Conservation (phyloP, 2,329 filamentous ascomycete genomes). For the Botrytis squamosa region DNA sequence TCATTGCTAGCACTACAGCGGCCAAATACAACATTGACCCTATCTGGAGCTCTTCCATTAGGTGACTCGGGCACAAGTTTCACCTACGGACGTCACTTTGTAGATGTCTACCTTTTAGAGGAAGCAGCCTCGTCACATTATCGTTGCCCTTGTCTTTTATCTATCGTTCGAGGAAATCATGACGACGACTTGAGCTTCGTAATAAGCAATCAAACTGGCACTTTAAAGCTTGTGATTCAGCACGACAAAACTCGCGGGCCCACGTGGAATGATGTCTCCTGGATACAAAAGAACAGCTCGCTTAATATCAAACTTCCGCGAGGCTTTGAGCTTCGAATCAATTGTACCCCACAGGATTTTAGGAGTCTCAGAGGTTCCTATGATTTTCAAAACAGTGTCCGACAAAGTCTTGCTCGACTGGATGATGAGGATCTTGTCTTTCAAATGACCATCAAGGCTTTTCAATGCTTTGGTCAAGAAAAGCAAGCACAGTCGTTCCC, state of each 20-base stretch:
- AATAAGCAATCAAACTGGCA: conserved; percentile 75
- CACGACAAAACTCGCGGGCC: conserved; percentile 65
- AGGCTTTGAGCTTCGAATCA: conserved; percentile 70
- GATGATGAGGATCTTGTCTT: conserved; percentile 70
- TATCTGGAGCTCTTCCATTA: conserved; percentile 69
- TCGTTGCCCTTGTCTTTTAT: conserved; percentile 71
- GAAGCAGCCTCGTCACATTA: conserved; percentile 66
- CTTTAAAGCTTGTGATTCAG: conserved; percentile 73
- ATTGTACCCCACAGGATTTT: conserved; percentile 75
- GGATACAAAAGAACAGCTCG: conserved; percentile 66
- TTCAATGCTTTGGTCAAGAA: conserved; percentile 77
- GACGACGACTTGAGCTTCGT: conserved; percentile 70
- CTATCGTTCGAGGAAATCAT: conserved; percentile 67
- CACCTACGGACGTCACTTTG: conserved; percentile 75
- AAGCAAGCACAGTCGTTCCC: conserved; percentile 72
- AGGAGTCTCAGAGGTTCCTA: conserved; percentile 78
- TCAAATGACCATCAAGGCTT: conserved; percentile 66
- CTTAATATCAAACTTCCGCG: conserved; percentile 71
- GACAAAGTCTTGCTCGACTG: conserved; percentile 66
- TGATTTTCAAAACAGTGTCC: conserved; percentile 77
- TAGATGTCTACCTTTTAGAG: conserved; percentile 72
- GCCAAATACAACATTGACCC: conserved; percentile 40
- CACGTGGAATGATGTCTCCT: conserved; percentile 79
- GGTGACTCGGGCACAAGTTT: conserved; percentile 73
- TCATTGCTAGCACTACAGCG: conserved; percentile 35